phyloP scores from a whole-genome alignment of 2,329 filamentous ascomycete genomes.

The Lasiodiplodia hormozganensis region DNA sequence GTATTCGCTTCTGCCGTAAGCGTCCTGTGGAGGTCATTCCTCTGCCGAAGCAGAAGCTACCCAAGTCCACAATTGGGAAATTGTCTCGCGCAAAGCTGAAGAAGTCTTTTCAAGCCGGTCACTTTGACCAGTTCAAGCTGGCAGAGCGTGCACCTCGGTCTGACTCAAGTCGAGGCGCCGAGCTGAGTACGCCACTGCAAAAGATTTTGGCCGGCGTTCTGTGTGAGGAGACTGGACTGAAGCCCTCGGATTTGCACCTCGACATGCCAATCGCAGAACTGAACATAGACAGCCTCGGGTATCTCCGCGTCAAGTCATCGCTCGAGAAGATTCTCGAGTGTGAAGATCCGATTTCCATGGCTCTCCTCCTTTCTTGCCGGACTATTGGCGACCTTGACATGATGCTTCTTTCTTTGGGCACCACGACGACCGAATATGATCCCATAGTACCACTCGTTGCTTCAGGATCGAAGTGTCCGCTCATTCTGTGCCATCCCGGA shows the following conservation, averaged over 20 bases:
- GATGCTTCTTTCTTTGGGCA: conserved; percentile 24
- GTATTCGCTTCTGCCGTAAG: conserved; percentile 28
- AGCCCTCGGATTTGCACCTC: conserved; percentile 18
- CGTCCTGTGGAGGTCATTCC: conserved; percentile 13
- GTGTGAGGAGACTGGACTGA: conserved; percentile 17
- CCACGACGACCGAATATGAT: conserved; percentile 21
- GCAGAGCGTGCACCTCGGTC: neutral
- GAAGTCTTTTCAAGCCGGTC: conserved; percentile 13
- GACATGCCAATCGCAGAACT: conserved; percentile 10
- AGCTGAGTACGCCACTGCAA: conserved; percentile 22
- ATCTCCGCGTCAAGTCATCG: conserved; percentile 26
- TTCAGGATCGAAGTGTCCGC: conserved; percentile 20
- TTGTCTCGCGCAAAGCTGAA: conserved; percentile 29
- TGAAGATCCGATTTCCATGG: conserved; percentile 27
- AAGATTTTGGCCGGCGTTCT: conserved; percentile 2
- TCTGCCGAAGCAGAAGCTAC: conserved; percentile 24
- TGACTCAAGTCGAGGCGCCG: neutral
- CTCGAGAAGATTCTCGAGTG: conserved; percentile 24
- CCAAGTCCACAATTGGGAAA: conserved; percentile 29
- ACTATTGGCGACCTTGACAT: conserved; percentile 19
- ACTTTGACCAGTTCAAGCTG: conserved; percentile 25
- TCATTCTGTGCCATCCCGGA: conserved; percentile 28
- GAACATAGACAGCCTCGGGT: conserved; percentile 25
- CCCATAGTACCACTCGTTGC: conserved; percentile 27
- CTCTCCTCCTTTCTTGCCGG: conserved; percentile 18